These are phyloP conservation scores for Globisporangium spinosum DNA, from an alignment of 352 stramenopile genomes.

Conservation along the genomic window DNA sequence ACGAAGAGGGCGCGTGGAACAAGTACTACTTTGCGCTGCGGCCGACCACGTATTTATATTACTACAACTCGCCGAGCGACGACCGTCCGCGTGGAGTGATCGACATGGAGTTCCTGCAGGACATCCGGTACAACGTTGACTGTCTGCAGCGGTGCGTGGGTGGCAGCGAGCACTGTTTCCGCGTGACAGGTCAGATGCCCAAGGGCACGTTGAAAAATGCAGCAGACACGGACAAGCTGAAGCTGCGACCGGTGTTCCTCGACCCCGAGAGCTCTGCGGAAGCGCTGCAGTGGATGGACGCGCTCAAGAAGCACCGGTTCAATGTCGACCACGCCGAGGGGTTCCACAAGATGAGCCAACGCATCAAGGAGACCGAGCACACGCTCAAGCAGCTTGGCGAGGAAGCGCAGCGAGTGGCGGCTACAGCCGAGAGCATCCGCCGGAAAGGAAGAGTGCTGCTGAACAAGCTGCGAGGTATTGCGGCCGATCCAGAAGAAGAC, in stretches of 20 bases:
- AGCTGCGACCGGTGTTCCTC: conserved; percentile 65
- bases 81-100: conserved; percentile 67
- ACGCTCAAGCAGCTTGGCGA: conserved; percentile 18
- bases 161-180: conserved; percentile 61
- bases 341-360: conserved; percentile 29
- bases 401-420: conserved; percentile 10
- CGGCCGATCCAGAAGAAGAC: background rate
- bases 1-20: conserved; percentile 73
- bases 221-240: conserved; percentile 28
- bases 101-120: conserved; percentile 73
- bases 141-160: conserved; percentile 72
- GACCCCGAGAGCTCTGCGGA: conserved; percentile 51
- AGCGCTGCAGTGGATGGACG: conserved; percentile 63
- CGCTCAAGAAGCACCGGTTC: conserved; percentile 66
- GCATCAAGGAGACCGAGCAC: conserved; percentile 37
- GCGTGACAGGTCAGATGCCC: conserved; percentile 63
- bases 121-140: conserved; percentile 72
- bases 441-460: conserved; percentile 20
- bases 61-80: conserved; percentile 70
- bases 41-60: conserved; percentile 76
- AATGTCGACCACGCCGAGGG: conserved; percentile 44
- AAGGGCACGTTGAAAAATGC: conserved; percentile 21
- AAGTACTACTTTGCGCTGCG: conserved; percentile 81
- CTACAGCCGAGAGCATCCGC: conserved; percentile 10
- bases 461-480: conserved; percentile 21